These are phyloP conservation scores for Naematelia encephala DNA, from an alignment of 768 basidiomycete genomes.

Conservation along the genomic window DNA sequence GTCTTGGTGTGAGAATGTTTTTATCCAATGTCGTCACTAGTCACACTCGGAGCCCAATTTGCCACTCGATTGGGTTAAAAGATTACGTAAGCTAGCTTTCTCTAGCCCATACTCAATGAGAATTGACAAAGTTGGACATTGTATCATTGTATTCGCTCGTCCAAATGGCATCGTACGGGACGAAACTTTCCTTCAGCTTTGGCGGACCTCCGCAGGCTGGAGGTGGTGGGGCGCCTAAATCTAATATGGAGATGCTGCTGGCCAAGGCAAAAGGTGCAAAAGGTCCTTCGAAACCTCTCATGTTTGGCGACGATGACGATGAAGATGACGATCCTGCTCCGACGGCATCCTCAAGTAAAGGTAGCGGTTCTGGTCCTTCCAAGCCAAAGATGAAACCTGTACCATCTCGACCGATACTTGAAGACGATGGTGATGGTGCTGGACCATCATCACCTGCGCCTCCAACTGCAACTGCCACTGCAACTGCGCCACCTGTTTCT, in stretches of 20 bases:
- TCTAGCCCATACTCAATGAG: background rate
- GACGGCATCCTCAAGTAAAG: too few species aligned
- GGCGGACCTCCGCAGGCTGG: slow-evolving; percentile 31
- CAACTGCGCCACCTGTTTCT: slow-evolving; percentile 19
- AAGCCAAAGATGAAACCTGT: slow-evolving; percentile 37
- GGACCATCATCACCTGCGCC: slow-evolving; percentile 10
- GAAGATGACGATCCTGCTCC: slow-evolving; percentile 62
- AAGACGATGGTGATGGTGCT: slow-evolving; percentile 54
- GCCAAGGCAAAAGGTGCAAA: slow-evolving; percentile 30
- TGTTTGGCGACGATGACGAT: slow-evolving; percentile 61
- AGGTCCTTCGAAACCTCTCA: slow-evolving; percentile 55
- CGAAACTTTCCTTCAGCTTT: slow-evolving; percentile 84
- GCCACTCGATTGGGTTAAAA: background rate
- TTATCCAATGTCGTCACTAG: too few species aligned
- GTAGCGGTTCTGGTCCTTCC: background rate
- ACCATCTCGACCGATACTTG: slow-evolving; percentile 15
- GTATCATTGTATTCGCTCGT: background rate
- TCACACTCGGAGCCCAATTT: too few species aligned
- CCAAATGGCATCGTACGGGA: slow-evolving; percentile 10
- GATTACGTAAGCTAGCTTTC: background rate
- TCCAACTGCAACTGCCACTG: background rate
- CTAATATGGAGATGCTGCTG: slow-evolving; percentile 38
- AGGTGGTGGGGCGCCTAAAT: slow-evolving; percentile 11
- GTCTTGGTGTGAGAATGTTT: too few species aligned
- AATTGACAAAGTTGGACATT: background rate